A percentile compares a stretch with the other conserved stretches of the same genome.
Evolutionary conservation across 1,284 basidiomycete genomes (phyloP).

Genomic region (Entoloma clypeatum): DNA sequence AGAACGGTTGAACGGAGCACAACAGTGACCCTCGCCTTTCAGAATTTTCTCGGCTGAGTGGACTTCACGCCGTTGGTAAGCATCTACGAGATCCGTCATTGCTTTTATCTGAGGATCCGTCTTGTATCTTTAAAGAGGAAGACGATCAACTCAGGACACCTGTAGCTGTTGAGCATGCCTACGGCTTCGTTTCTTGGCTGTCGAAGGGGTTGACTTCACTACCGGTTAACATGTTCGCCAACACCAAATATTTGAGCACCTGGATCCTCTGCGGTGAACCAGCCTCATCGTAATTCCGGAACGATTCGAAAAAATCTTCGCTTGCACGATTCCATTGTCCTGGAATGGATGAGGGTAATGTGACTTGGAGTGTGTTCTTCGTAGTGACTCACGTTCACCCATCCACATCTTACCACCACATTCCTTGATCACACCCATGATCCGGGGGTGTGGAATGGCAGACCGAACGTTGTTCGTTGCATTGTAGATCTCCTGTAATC

Average conservation of each 20-base stretch:
- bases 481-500: constrained; percentile 88
- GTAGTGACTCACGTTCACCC: constrained; percentile 78
- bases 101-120: constrained; percentile 94
- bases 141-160: constrained; percentile 1
- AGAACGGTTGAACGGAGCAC: constrained; percentile 1
- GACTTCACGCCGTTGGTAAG: constrained; percentile 94
- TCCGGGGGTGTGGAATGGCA: constrained; percentile 96
- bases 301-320: constrained; percentile 98
- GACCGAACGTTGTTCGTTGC: constrained; percentile 90
- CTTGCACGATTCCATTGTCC: constrained; percentile 96
- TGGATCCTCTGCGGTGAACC: constrained; percentile 96
- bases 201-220: constrained; percentile 99
- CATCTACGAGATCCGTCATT: constrained; percentile 96
- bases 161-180: constrained; percentile 25
- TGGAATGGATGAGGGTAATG: constrained; percentile 28
- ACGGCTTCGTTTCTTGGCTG: constrained; percentile 99
- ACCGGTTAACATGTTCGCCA: constrained; percentile 98
- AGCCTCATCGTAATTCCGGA: constrained; percentile 98
- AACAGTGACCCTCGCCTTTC: constrained; percentile 49
- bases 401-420: constrained; percentile 99
- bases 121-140: constrained; percentile 71
- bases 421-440: constrained; percentile 99
- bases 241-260: constrained; percentile 96
- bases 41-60: constrained; percentile 95
- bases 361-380: constrained; percentile 14